Evolutionary conservation across 23 red algal genomes (phyloP).

Genomic region (Gracilariopsis chorda): DNA sequence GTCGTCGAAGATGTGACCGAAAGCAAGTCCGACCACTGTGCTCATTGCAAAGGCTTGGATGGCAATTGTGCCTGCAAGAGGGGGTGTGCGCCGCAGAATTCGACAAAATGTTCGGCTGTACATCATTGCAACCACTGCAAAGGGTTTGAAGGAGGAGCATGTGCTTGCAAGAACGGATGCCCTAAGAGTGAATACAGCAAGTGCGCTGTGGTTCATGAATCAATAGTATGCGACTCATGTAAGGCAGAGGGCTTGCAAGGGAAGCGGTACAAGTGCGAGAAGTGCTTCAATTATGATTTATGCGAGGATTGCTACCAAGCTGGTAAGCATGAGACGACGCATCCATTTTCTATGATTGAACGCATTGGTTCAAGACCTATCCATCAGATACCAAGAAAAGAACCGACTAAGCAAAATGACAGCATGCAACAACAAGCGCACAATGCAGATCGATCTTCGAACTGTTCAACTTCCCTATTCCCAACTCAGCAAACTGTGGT

Average conservation of each 20-base stretch:
- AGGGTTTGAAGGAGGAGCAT: not conserved
- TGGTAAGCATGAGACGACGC: not conserved
- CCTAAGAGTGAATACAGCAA: not conserved
- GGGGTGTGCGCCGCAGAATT: not conserved
- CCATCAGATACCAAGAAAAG: not conserved
- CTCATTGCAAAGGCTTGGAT: not conserved
- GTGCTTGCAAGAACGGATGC: not conserved
- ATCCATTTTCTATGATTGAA: not conserved
- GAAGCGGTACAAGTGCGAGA: not conserved
- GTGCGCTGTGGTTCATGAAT: not conserved
- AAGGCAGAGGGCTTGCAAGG: not conserved
- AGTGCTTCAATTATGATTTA: constrained; percentile 5
- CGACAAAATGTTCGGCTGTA: not conserved
- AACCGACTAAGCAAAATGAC: not conserved
- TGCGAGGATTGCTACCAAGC: not conserved
- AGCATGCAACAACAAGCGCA: too few species aligned
- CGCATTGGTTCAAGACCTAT: not conserved
- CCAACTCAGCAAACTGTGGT: not conserved
- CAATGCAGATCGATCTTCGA: not conserved
- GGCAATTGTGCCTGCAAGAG: not conserved
- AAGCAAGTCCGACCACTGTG: not conserved
- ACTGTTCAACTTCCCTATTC: not conserved
- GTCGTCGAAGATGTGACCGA: not conserved
- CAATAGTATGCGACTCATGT: not conserved
- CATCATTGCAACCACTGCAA: not conserved